Evolutionary conservation across 306 rosid species (phyloP), one percentile per base, ranked within the genome.

Genomic region (Amphicarpaea edgeworthii): DNA sequence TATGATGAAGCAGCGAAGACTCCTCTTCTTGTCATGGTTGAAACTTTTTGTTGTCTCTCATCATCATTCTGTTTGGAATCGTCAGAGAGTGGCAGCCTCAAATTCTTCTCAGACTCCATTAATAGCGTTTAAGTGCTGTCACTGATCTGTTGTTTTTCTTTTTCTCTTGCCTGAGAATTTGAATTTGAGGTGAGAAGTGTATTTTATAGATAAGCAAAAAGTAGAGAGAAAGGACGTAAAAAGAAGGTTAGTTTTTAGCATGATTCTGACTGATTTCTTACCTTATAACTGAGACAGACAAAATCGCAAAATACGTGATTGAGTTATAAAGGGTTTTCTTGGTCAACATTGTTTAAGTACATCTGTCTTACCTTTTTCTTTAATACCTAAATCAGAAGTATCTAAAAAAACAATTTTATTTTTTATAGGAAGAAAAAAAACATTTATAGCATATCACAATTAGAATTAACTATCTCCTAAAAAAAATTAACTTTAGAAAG

Each of bases 1-100:
- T 93, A 93, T 12, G 93, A 90, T 51, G 83, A 16, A 71, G 97
- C 94, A 60, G 88, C 87, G 24, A 76, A 83, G 57, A 86, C 91
- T 84, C 92, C 96, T 82, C 76, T 83, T 43, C 47, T 81, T n/a
- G 87, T 83, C 83, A 87, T 83, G 78, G 83, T 68, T 8, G 88
- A 73, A 68, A 70, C 74, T 76, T 82, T 86, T 45, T 61, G 43
- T 40, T 77, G 72, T 50, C 10, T 51, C 10, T 77, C 85, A 24
- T 77, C 85, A 24, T 79, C 74, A 17, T 50, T 45, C 26, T 59
- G 66, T 5, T 53, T 43, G n/a, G 58, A 46, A 71, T 58, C 71
- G 62, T 58, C 57, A 30, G 79, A 75, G 24, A 88, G 71, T n/a
- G 84, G 85, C 8, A 87, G 73, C 43, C 3, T 12, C 17, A 24